These are phyloP conservation scores for Pichia sp. DNA, from an alignment of 1,139 yeast genomes.

Conservation along the genomic window DNA sequence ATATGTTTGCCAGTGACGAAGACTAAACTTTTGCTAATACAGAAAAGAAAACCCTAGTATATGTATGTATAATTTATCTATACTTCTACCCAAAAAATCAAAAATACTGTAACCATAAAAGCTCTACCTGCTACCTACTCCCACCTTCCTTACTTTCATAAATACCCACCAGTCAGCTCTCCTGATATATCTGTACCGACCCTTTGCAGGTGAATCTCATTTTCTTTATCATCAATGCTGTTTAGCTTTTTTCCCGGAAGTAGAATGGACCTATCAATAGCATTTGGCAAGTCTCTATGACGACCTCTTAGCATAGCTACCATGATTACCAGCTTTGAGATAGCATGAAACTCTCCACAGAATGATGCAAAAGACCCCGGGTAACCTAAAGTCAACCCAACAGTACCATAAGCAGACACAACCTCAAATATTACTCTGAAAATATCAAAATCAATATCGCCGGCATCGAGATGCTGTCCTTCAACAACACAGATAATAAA, in stretches of 20 bases:
- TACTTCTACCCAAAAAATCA: background rate
- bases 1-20: conserved; percentile 27
- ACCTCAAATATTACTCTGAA: conserved; percentile 81
- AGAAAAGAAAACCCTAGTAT: background rate
- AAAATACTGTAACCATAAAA: background rate
- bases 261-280: conserved; percentile 90
- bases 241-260: conserved; percentile 70
- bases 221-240: conserved; percentile 60
- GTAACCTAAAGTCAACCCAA: conserved; percentile 84
- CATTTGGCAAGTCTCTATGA: conserved; percentile 93
- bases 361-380: conserved; percentile 65
- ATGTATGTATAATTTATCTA: background rate
- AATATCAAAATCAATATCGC: conserved; percentile 51
- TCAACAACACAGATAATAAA: conserved; percentile 86
- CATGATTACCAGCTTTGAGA: conserved; percentile 79
- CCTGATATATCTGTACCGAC: background rate
- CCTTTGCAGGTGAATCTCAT: background rate
- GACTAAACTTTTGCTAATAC: conserved; percentile 13
- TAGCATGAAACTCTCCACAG: conserved; percentile 60
- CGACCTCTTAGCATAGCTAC: conserved; percentile 93
- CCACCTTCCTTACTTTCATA: background rate
- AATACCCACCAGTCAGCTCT: background rate
- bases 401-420: conserved; percentile 94
- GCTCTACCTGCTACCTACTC: background rate
- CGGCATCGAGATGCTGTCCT: conserved; percentile 51